Evolutionary conservation across 768 basidiomycete genomes (phyloP), one percentile per base, ranked within the genome.

Genomic region (Suillus spraguei): DNA sequence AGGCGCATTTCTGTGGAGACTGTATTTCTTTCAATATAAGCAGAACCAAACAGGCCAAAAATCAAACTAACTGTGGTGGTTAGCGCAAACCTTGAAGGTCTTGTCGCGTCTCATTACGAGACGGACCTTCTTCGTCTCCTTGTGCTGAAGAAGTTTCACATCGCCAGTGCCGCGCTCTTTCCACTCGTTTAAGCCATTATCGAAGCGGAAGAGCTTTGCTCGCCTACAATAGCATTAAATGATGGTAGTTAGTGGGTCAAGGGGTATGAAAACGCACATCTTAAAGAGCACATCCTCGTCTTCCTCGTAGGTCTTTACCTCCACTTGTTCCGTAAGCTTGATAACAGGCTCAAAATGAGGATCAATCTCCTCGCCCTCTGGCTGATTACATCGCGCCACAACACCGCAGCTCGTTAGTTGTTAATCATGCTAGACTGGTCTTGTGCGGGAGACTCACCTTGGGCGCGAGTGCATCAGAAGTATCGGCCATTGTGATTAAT

Each of bases 81-180:
- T 99, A 63, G 97, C 97, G 79, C 97, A 99, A 79, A 99, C 96
- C 79, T 99, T 99, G 79, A 95, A 85, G 55, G 97, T 99, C 88
- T 98, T 98, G 85, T 99, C 97, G 78, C 97, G 92, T 81, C 97
- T 85, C 97, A 99, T 99, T 76, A 99, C 95, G 66, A 99, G 86
- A 66, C 97, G 87, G 72, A 97, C 84, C 79, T 96, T 98, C 83
- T 90, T 89, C 58, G 89, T 90, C 73, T 87, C 87, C 78, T 91
- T 94, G 83, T 97, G 93, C 70, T 87, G 81, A 67, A 99, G 87
- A 62, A 99, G 84, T 75, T 94, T 91, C 68, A 94, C 95, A 76
- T 97, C 95, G 53, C 97, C 97, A 17, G 96, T 99, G 46, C 97
- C 97, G 39, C 97, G 82, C 80, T 99, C 97, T 77, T 99, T 99